Conservation (phyloP, 2,329 filamentous ascomycete genomes). For the Colletotrichum higginsianum region DNA sequence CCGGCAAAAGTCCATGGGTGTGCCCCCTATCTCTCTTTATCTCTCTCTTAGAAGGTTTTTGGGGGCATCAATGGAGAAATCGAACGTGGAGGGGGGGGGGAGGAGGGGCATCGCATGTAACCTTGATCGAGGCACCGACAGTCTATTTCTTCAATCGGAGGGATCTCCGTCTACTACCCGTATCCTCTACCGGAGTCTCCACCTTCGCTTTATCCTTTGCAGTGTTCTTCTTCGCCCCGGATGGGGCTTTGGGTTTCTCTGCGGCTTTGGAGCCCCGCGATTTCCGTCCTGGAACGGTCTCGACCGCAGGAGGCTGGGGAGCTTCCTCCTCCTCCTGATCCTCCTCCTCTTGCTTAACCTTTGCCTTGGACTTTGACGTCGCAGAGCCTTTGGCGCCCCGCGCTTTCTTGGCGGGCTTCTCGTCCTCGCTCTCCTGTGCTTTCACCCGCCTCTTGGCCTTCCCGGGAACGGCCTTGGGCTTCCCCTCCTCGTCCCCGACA, state of each 20-base stretch:
- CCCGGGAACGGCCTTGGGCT: constrained; percentile 39
- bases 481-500: constrained; percentile 50
- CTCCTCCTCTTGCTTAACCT: constrained; percentile 37
- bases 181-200: constrained; percentile 38
- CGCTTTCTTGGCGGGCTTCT: constrained; percentile 49
- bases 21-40: background rate
- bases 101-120: background rate
- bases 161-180: constrained; percentile 48
- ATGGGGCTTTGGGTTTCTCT: constrained; percentile 45
- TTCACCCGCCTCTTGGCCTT: constrained; percentile 46
- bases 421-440: constrained; percentile 48
- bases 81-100: background rate
- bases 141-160: constrained; percentile 46
- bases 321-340: background rate
- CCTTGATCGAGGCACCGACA: constrained; percentile 23
- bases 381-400: constrained; percentile 45
- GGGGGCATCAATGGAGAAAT: background rate
- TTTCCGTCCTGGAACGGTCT: constrained; percentile 44
- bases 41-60: background rate
- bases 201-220: constrained; percentile 26
- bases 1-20: too few relatives aligned
- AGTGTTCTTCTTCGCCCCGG: constrained; percentile 21
- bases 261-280: constrained; percentile 47
- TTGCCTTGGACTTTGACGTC: constrained; percentile 27
- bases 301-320: constrained; percentile 33